These are phyloP conservation scores for Carallia pectinifolia DNA, from an alignment of 345 rosid species.

Conservation along the genomic window DNA sequence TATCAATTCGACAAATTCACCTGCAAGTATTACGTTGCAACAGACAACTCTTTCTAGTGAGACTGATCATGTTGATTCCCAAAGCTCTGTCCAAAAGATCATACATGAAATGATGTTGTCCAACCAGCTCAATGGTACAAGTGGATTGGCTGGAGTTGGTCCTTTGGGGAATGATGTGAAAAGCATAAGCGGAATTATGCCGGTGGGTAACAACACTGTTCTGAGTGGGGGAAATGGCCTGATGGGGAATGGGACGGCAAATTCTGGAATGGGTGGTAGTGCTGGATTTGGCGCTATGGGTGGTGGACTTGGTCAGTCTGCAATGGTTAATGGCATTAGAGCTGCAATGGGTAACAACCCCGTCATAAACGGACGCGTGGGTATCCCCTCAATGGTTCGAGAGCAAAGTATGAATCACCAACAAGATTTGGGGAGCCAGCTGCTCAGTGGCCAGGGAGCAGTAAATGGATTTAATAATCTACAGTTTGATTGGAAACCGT, in stretches of 20 bases:
- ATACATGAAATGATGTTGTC: constrained; percentile 74
- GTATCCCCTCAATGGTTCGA: constrained; percentile 47
- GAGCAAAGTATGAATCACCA: constrained; percentile 65
- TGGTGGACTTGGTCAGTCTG: constrained; percentile 60
- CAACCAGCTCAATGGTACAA: constrained; percentile 48
- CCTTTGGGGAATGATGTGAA: constrained; percentile 59
- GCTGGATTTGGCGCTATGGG: constrained; percentile 49
- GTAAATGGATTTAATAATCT: constrained; percentile 70
- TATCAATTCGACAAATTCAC: constrained; percentile 54
- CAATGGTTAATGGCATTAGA: constrained; percentile 62
- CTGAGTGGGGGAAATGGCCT: constrained; percentile 40
- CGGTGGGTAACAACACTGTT: constrained; percentile 45
- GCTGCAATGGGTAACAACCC: constrained; percentile 55
- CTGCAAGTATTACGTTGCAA: constrained; percentile 53
- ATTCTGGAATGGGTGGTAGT: constrained; percentile 46
- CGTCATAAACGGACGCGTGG: constrained; percentile 73
- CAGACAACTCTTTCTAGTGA: constrained; percentile 55
- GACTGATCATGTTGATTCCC: constrained; percentile 59
- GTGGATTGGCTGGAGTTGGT: constrained; percentile 55
- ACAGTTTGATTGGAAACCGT: constrained; percentile 80
- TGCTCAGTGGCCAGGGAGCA: constrained; percentile 70
- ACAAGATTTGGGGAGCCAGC: constrained; percentile 80
- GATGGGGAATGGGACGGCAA: constrained; percentile 51
- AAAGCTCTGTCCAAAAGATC: constrained; percentile 84
- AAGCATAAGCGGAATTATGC: constrained; percentile 45